These are phyloP conservation scores for Pigoraptor vietnamica DNA, from an alignment of 78 protist species.

Conservation along the genomic window DNA sequence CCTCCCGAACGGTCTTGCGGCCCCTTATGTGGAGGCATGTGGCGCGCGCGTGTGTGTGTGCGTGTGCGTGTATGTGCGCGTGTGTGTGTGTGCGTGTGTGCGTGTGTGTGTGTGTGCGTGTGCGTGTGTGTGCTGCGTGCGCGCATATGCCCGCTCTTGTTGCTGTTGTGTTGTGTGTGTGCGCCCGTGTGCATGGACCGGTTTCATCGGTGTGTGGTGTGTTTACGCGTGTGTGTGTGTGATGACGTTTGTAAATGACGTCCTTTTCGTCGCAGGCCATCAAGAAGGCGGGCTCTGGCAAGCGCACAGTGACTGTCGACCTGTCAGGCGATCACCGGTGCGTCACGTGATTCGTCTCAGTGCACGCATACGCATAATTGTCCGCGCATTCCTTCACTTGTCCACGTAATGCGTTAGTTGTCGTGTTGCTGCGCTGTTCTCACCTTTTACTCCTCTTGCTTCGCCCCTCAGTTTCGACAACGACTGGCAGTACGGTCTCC, in stretches of 20 bases:
- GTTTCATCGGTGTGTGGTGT: background rate
- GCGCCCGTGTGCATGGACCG: background rate
- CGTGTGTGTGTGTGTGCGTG: background rate
- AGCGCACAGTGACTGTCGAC: conserved; percentile 32
- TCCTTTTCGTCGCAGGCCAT: background rate
- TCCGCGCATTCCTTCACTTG: background rate
- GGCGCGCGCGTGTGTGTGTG: background rate
- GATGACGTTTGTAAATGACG: background rate
- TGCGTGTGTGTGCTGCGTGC: background rate
- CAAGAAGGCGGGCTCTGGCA: background rate
- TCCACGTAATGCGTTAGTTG: no score
- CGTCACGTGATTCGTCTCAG: background rate
- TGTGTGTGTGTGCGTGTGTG: background rate
- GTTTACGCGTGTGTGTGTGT: background rate
- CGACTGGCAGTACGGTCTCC: conserved; percentile 63
- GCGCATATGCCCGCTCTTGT: no score
- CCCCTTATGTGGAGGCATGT: conserved; percentile 37
- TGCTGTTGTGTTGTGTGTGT: no score
- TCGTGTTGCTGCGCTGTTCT: no score
- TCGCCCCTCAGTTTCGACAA: conserved; percentile 25
- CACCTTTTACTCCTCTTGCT: no score
- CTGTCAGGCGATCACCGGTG: conserved; percentile 36
- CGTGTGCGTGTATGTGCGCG: background rate
- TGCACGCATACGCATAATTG: background rate
- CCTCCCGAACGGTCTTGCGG: conserved; percentile 49